phyloP scores from a whole-genome alignment of 331 rosid species.

The Rhamnella rubrinervis region DNA sequence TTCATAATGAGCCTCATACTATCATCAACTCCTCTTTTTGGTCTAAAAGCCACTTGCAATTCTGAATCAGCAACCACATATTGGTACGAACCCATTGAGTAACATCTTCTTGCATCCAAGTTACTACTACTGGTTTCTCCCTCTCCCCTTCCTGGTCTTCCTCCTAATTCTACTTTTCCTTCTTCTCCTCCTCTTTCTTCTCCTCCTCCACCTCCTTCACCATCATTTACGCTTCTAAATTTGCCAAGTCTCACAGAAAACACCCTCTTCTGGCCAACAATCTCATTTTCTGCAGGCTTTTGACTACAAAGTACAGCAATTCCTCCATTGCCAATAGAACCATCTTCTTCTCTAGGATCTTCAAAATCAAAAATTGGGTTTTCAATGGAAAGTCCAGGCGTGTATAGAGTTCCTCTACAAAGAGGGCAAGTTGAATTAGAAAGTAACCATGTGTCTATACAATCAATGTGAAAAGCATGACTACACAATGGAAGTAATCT shows the following conservation, averaged over 20 bases:
- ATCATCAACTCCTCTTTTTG: constrained; percentile 34
- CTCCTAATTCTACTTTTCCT: background rate
- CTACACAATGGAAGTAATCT: constrained; percentile 80
- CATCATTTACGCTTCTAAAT: constrained; percentile 54
- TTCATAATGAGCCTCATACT: constrained; percentile 54
- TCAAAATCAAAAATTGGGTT: constrained; percentile 57
- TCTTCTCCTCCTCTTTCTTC: constrained; percentile 19
- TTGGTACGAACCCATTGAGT: constrained; percentile 90
- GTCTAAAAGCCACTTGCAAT: constrained; percentile 62
- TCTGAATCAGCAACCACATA: constrained; percentile 89
- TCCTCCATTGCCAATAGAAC: constrained; percentile 36
- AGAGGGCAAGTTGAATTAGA: constrained; percentile 94
- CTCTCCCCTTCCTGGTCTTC: constrained; percentile 22
- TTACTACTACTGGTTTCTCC: constrained; percentile 69
- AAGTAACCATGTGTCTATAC: constrained; percentile 89
- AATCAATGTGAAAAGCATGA: constrained; percentile 85
- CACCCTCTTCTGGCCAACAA: constrained; percentile 60
- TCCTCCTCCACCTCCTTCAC: constrained; percentile 30
- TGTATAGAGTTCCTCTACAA: constrained; percentile 75
- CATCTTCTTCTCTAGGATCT: constrained; percentile 49
- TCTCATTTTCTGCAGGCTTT: constrained; percentile 54
- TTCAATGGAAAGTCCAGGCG: constrained; percentile 56
- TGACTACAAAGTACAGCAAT: constrained; percentile 33
- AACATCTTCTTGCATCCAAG: constrained; percentile 86
- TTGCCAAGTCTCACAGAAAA: constrained; percentile 87